phyloP scores from a whole-genome alignment of 2,329 filamentous ascomycete genomes.

The Lasiodiplodia gonubiensis region DNA sequence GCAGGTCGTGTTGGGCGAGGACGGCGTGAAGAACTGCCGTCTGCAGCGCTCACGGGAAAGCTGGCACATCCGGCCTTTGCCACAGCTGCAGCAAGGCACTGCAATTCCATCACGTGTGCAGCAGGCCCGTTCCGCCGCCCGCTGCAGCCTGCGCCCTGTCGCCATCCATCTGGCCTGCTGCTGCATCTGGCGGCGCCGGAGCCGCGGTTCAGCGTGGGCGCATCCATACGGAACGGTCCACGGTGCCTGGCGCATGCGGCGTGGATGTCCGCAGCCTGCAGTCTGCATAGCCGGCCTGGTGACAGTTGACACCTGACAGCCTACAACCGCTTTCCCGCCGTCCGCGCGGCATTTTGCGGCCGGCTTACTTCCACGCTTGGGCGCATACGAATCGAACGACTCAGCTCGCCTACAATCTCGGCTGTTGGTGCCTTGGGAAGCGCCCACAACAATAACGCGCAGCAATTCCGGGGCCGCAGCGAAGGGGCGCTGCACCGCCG shows the following conservation, averaged over 20 bases:
- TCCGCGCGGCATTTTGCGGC: not conserved
- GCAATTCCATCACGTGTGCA: conserved; percentile 1
- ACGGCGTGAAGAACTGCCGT: conserved; percentile 2
- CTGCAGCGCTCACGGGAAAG: not conserved
- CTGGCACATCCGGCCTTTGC: not conserved
- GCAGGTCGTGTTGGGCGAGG: not conserved
- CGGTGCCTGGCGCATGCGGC: conserved; percentile 17
- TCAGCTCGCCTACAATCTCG: conserved; percentile 25
- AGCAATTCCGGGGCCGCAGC: not conserved
- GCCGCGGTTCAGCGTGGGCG: conserved; percentile 7
- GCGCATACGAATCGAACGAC: conserved; percentile 19
- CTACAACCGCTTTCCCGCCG: not conserved
- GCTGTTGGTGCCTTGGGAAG: conserved; percentile 6
- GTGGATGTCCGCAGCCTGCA: not conserved
- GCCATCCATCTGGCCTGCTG: not conserved
- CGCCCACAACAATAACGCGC: not conserved
- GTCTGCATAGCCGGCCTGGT: not conserved
- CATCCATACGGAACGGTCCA: conserved; percentile 13
- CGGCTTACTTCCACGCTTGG: not conserved
- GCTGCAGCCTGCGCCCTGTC: not conserved
- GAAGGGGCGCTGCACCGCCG: conserved; percentile 4
- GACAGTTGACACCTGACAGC: not conserved
- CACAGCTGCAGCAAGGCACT: not conserved
- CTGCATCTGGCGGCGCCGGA: conserved; percentile 12
- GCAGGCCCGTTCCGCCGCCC: conserved; percentile 15